Evolutionary conservation across 176 grass and related monocot species (phyloP), one percentile per base, ranked within the genome.

Genomic region (Tillandsia fasciculata): DNA sequence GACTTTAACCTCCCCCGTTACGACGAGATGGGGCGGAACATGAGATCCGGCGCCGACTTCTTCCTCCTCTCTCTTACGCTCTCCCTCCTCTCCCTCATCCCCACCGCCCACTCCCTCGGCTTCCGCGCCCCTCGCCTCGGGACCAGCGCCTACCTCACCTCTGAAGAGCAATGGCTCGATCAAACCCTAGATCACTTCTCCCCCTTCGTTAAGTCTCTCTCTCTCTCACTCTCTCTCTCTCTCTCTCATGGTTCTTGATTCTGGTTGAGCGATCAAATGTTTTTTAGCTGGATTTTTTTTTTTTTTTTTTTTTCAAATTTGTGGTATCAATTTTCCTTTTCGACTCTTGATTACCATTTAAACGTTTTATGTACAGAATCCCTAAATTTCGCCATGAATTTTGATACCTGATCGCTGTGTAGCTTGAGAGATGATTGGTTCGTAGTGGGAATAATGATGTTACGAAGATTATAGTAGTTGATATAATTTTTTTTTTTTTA

Each of bases 171-270:
- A 23, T 97, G 93, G 93, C 90, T 92, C 84, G 58, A 14, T 82
- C 93, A 97, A 50, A 90, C 85, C 63, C 84, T 97, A 27, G 93
- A 97, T 64, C 93, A 92, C 81, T 97, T 92, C 89, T 85, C 87
- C 48, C 93, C 93, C 64, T 90, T 84, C 51, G 93, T 92, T 72
- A 12, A 79, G 70, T 75, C 51, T 74, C 52, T 50, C 48, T 33
- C 33, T 64, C 2, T 2, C 52, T 56, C 53, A 13, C 2, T 63
- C 12, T 57, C 65, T 26, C 29, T 59, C 2, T 53, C 28, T 26
- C 26, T 65, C 50, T 33, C 42, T 20, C 15, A 27, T 27, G 7
- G 56, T 68, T 49, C 48, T 57, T 20, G n/a, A 23, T 17, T 74
- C 33, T 74, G 15, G 0, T 12, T 33, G 23, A 12, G 3, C 24